Conservation (phyloP, 108 stramenopile genomes). For the Mayamaea pseudoterrestris region DNA sequence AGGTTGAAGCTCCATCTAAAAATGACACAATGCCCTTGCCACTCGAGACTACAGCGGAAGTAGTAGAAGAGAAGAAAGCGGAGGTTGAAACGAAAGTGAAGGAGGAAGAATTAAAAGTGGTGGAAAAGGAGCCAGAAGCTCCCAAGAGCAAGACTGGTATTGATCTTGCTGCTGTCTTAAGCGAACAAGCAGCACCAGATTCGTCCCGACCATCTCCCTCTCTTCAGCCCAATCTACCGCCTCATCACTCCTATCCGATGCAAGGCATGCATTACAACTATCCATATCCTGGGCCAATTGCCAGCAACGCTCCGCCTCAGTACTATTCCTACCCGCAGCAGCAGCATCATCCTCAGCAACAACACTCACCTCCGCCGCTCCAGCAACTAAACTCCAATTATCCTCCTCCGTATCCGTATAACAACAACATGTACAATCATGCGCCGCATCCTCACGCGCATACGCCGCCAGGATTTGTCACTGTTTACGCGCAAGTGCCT, state of each 20-base stretch:
- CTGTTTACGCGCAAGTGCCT: conserved; percentile 56
- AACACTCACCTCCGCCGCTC: neutral
- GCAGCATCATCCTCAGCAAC: neutral
- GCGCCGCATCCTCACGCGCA: neutral
- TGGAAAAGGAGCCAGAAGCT: neutral
- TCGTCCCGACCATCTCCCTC: neutral
- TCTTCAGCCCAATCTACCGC: neutral
- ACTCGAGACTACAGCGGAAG: too few species aligned
- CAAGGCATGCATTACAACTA: too few species aligned
- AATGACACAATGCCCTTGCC: neutral
- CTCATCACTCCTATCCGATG: too few species aligned
- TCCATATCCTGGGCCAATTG: too few species aligned
- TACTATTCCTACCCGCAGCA: neutral
- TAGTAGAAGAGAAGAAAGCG: neutral
- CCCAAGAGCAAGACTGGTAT: conserved; percentile 17
- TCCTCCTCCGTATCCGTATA: neutral
- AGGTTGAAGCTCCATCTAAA: neutral
- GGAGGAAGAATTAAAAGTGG: neutral
- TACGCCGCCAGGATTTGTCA: conserved; percentile 22
- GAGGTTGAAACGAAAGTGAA: neutral
- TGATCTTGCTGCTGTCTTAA: conserved; percentile 16
- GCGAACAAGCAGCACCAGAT: neutral
- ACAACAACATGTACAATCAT: too few species aligned
- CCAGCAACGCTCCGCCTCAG: conserved; percentile 1
- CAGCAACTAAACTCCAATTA: neutral